Conservation (phyloP, 495 filamentous ascomycete genomes). For the Penicillium ochrochloron region DNA sequence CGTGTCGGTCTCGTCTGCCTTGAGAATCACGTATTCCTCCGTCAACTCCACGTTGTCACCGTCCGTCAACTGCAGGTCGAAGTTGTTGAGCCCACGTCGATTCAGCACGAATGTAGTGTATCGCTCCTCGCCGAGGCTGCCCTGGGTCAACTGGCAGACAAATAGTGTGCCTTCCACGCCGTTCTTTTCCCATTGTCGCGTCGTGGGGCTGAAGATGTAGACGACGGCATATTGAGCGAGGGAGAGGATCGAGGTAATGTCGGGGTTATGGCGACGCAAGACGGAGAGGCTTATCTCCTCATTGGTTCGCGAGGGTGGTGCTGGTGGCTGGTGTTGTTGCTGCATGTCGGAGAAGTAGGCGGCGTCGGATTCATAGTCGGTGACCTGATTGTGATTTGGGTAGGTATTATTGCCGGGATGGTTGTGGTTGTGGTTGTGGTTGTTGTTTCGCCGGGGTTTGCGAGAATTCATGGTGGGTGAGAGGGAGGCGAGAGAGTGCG, state of each 20-base stretch:
- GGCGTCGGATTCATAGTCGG: conserved; percentile 71
- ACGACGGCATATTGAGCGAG: conserved; percentile 80
- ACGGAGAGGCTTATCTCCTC: conserved; percentile 82
- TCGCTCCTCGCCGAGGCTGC: conserved; percentile 50
- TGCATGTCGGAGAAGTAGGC: conserved; percentile 49
- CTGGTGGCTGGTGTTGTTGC: conserved; percentile 31
- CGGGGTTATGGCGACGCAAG: conserved; percentile 73
- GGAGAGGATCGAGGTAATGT: conserved; percentile 66
- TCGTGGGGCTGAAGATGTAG: conserved; percentile 69
- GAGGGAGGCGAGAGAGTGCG: neutral
- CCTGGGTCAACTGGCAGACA: conserved; percentile 65
- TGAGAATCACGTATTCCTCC: conserved; percentile 64
- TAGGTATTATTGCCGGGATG: conserved; percentile 27
- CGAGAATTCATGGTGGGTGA: conserved; percentile 37
- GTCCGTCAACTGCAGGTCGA: conserved; percentile 53
- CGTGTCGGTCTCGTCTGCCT: conserved; percentile 37
- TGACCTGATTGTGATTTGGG: conserved; percentile 45
- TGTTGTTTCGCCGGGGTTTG: conserved; percentile 43
- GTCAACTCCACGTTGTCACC: conserved; percentile 62
- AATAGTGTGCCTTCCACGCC: conserved; percentile 82
- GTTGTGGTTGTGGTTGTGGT: conserved; percentile 34
- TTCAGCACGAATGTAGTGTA: conserved; percentile 67
- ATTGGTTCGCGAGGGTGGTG: conserved; percentile 65
- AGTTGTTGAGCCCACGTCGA: conserved; percentile 63
- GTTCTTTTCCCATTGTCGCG: conserved; percentile 74